These are phyloP conservation scores for Isoetes engelmannii DNA, from an alignment of 83 land plant genomes.

Conservation along the genomic window DNA sequence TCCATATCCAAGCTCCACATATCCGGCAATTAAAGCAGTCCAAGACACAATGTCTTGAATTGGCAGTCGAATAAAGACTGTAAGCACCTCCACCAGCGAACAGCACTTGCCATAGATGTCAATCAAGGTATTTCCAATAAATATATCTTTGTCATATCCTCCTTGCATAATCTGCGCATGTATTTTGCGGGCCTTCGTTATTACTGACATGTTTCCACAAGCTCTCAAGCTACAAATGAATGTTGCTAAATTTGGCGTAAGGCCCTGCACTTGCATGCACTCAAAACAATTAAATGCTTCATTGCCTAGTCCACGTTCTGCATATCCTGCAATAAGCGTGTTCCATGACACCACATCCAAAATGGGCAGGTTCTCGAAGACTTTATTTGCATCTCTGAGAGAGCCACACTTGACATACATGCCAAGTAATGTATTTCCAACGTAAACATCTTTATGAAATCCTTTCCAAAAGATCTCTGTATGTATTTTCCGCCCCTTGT, in stretches of 20 bases:
- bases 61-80: neutral
- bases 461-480: neutral
- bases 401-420: constrained; percentile 18
- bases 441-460: constrained; percentile 9
- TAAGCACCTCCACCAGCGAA: neutral
- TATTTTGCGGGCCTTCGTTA: neutral
- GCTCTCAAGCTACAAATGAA: neutral
- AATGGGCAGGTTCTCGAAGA: constrained; percentile 1
- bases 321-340: neutral
- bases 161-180: neutral
- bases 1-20: neutral
- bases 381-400: neutral
- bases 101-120: neutral
- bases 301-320: neutral
- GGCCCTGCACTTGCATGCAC: neutral
- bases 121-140: neutral
- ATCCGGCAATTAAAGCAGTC: neutral
- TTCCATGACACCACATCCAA: neutral
- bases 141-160: neutral
- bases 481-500: neutral
- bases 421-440: constrained; percentile 4
- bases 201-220: neutral
- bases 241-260: neutral
- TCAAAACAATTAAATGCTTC: constrained; percentile 2
- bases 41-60: neutral